phyloP scores from a whole-genome alignment of 83 land plant genomes.

The Picea abies region DNA sequence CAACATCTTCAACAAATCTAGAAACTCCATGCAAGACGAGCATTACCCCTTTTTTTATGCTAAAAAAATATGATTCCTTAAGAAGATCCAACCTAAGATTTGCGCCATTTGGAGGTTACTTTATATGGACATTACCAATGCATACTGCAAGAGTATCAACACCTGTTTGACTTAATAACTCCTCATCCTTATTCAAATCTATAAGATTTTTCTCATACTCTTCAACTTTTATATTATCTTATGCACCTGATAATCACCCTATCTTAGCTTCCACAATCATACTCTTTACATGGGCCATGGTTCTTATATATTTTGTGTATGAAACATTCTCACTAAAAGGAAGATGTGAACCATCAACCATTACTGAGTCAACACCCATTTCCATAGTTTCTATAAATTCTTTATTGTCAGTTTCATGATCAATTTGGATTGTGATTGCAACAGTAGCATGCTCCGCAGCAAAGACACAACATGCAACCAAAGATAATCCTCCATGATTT shows the following conservation, averaged over 20 bases:
- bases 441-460: slow-evolving; percentile 43
- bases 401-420: slow-evolving; percentile 81
- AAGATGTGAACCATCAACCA: slow-evolving; percentile 90
- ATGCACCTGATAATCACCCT: slow-evolving; percentile 92
- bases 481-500: slow-evolving; percentile 72
- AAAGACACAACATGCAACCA: slow-evolving; percentile 82
- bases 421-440: slow-evolving; percentile 86
- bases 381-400: slow-evolving; percentile 66
- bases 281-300: slow-evolving; percentile 63
- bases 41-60: slow-evolving; percentile 56
- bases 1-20: slow-evolving; percentile 65
- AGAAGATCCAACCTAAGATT: slow-evolving; percentile 34
- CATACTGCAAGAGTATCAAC: slow-evolving; percentile 96
- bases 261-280: slow-evolving; percentile 92
- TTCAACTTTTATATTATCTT: slow-evolving; percentile 92
- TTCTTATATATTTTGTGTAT: slow-evolving; percentile 31
- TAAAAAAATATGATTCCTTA: slow-evolving; percentile 69
- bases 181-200: slow-evolving; percentile 72
- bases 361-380: too few species aligned
- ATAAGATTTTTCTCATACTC: slow-evolving; percentile 92
- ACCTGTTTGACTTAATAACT: slow-evolving; percentile 73
- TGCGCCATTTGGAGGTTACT: slow-evolving; percentile 88
- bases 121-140: slow-evolving; percentile 98
- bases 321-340: slow-evolving; percentile 57
- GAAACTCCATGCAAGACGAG: slow-evolving; percentile 98